Base-by-base conservation (phyloP, 2,329 filamentous ascomycete species). In the Parascedosporium putredinis region DNA sequence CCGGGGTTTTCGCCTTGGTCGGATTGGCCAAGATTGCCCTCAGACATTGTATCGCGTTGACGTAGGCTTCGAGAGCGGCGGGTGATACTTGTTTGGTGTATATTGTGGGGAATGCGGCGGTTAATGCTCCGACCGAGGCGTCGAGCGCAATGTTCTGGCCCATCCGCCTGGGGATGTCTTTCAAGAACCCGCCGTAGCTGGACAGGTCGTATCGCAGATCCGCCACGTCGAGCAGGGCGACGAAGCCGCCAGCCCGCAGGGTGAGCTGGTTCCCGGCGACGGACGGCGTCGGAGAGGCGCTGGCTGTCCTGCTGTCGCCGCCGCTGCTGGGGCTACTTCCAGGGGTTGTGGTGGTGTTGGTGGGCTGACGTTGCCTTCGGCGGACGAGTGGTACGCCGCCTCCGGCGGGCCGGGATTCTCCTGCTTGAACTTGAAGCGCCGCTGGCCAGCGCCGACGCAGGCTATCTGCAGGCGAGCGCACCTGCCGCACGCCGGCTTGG, bases 351-450 rank as follows among this genome's bases (percentile, higher is more conserved):
- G n/a, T n/a, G n/a, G 42, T 10, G 45, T 16, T 47, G 33, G 31
- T 25, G 23, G 20, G 12, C 6, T 6, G 12, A 6, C 27, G 27
- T 31, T 31, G 6, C 27, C 12, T 6, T 6, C 27, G 7, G 7
- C 12, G 27, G 27, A 12, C 27, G 12, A 7, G 12, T 31, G 12
- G 12, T 31, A 31, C n/a, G n/a, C 27, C 27, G 27, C 27, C 43
- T 31, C 14, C 29, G 25, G 33, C 27, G 23, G 18, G 31, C 25
- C 38, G 9, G 47, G 24, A 5, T 29, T 57, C 44, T 62, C 57
- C 23, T 72, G 62, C 52, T 72, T 69, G 59, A 76, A 76, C 59
- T 72, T 75, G 61, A 64, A 76, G 43, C 73, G 64, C 50, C 67
- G 63, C 56, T 70, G 61, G 3, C 73, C 73, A 3, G 65, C 65